These are phyloP conservation scores for Helicosporidium sp. DNA, from an alignment of 139 green algal species.

Conservation along the genomic window DNA sequence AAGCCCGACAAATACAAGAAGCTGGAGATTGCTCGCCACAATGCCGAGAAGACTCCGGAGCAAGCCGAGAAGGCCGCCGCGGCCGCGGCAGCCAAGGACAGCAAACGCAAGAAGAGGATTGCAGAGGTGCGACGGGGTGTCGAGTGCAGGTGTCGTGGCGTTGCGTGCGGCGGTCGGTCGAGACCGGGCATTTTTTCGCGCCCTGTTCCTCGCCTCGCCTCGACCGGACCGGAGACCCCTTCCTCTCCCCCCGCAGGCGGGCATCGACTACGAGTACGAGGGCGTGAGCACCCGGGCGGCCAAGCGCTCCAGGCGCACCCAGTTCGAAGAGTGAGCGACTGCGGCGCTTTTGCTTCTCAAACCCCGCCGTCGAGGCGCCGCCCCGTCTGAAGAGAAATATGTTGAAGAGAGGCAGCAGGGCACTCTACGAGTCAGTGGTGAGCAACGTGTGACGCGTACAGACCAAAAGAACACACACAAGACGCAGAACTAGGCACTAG, in stretches of 20 bases:
- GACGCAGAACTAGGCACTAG: too few relatives aligned
- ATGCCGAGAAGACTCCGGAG: slow-evolving; percentile 32
- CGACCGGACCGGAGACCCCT: too few relatives aligned
- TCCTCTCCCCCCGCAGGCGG: slow-evolving; percentile 12
- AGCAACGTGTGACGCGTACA: too few relatives aligned
- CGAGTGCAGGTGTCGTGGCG: too few relatives aligned
- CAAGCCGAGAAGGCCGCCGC: slow-evolving; percentile 15
- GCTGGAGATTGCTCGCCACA: slow-evolving; percentile 50
- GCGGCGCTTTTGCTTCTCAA: too few relatives aligned
- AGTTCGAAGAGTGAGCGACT: slow-evolving; percentile 6
- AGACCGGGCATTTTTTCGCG: too few relatives aligned
- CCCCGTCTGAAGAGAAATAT: too few relatives aligned
- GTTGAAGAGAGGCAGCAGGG: too few relatives aligned
- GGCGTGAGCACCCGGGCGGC: slow-evolving; percentile 11
- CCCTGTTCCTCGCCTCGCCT: too few relatives aligned
- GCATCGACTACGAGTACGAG: slow-evolving; percentile 67
- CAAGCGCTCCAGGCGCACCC: slow-evolving; percentile 4
- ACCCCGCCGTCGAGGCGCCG: too few relatives aligned
- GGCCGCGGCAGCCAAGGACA: slow-evolving; percentile 28
- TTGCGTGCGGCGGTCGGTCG: too few relatives aligned
- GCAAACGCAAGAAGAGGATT: slow-evolving; percentile 33
- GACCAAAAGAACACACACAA: too few relatives aligned
- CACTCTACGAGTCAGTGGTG: background rate
- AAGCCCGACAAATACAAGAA: slow-evolving; percentile 47
- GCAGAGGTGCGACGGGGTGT: slow-evolving; percentile 1